Evolutionary conservation across 164 flowering plant species (phyloP), one percentile per base, ranked within the genome.

Genomic region (Nelumbo lutea): DNA sequence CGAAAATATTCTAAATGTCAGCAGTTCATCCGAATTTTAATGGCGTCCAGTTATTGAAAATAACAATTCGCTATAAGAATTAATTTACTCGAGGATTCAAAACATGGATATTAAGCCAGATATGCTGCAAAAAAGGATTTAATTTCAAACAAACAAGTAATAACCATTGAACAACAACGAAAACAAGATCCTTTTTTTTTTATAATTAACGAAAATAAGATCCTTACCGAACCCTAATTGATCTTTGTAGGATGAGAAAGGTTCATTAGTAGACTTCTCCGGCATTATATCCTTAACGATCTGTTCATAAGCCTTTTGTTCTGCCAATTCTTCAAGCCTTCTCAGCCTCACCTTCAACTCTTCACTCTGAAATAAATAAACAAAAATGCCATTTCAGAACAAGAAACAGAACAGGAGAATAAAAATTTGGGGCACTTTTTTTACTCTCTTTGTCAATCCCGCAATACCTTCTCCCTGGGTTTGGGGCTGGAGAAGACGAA

Each of bases 231-330:
- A 90, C 15, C 97, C 96, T 40, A 93, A 61, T 67, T 90, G 98
- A 80, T 93, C 96, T 70, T 88, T 93, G 77, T 89, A 93, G 61
- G 93, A 86, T 15, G 98, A 90, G 79, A 93, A 93, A 7, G 98
- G 93, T 76, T 90, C 92, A 42, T 64, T 55, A 1, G 61, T 45
- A 27, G 64, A 69, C 74, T 77, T 81, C 76, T 55, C 83, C 1
- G 96, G 96, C 13, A 85, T 79, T 14, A 93, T 82, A 78, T 93
- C 98, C 76, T 87, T 89, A 27, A 93, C 93, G 59, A 93, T 88
- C 79, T 90, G 93, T 7, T 73, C 64, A 73, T 93, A 93, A 13
- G 75, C 96, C 38, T 80, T 89, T 81, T 87, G 79, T 77, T 90
- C 97, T 2, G 83, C 88, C 67, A 80, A 64, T 56, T 88, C 92